Base-by-base conservation (phyloP, 2,329 filamentous ascomycete species). In the Pochonia chlamydosporia region DNA sequence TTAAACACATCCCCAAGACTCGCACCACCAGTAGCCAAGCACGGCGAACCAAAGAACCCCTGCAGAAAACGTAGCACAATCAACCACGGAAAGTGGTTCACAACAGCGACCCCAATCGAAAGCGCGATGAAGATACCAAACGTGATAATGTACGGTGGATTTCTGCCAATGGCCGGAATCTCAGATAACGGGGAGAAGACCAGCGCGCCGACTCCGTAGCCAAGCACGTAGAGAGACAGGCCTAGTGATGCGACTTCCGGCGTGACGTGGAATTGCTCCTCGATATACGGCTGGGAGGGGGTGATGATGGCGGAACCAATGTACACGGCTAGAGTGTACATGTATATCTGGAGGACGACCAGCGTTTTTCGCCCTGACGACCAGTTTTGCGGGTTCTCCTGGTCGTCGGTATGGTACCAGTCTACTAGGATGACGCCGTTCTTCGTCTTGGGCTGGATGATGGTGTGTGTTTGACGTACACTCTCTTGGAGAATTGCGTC, bases 241-340 rank as follows among this genome's bases (percentile, higher is more conserved):
- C 26, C 26, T 13, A 28, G 7, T 28, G 26, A 28, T 13, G 26
- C 26, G 26, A 28, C 26, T 28, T 28, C 26, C 7, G 26, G 26
- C 7, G 26, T 8, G 26, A 28, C 26, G 26, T 13, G 7, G 13
- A 28, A 28, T 13, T 28, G 26, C 7, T 7, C 26, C 26, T 28
- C 26, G 13, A 28, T 28, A 13, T 28, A 28, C 26, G 26, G 26
- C 26, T 28, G 26, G 10, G 69, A 71, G 6, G 72, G 63, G 0
- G 71, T 72, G 55, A 74, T 76, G 51, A 76, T 75, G 44, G 72
- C 64, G 0, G 66, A 70, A 1, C 64, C 64, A 5, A 68, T 68
- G 62, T 80, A 82, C 48, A 83, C 78, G 21, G 78, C 74, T 49
- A 82, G 76, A 1, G 81, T 84, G 67, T 76, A 83, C 3, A 79